Percentiles rank a stretch among this genome's conserved stretches.
Conservation (phyloP, 305 asterid genomes). For the Rubia balearica region DNA sequence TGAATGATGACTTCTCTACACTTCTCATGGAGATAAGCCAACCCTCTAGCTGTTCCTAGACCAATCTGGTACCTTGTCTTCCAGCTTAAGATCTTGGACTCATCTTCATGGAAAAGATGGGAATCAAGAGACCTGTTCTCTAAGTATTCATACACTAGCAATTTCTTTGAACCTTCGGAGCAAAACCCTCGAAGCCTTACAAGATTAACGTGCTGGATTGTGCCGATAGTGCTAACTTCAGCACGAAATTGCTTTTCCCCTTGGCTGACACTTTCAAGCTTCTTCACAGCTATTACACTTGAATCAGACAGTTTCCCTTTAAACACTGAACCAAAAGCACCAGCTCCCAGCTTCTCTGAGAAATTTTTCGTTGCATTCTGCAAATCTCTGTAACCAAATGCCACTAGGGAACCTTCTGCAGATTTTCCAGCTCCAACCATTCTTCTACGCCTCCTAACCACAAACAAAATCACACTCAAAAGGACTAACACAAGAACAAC, state of each 20-base stretch:
- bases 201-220: slow-evolving; percentile 66
- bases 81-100: slow-evolving; percentile 43
- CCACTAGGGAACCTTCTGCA: slow-evolving; percentile 52
- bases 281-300: slow-evolving; percentile 54
- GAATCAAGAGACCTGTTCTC: slow-evolving; percentile 55
- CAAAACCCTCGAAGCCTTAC: slow-evolving; percentile 72
- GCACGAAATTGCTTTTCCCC: slow-evolving; percentile 79
- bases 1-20: slow-evolving; percentile 73
- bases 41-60: slow-evolving; percentile 59
- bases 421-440: slow-evolving; percentile 27
- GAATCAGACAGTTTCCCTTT: slow-evolving; percentile 59
- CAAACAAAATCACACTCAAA: slow-evolving; percentile 25
- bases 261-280: slow-evolving; percentile 66
- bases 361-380: slow-evolving; percentile 59
- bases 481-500: slow-evolving; percentile 27
- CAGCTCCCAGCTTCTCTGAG: slow-evolving; percentile 60
- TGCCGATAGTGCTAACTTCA: slow-evolving; percentile 77
- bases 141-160: slow-evolving; percentile 66
- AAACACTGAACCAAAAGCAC: slow-evolving; percentile 74
- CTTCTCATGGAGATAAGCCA: slow-evolving; percentile 61
- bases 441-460: slow-evolving; percentile 31
- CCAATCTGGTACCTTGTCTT: slow-evolving; percentile 51
- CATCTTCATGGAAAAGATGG: slow-evolving; percentile 40
- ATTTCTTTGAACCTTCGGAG: slow-evolving; percentile 49
- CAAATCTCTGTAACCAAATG: slow-evolving; percentile 55